Evolutionary conservation across 306 rosid genomes (phyloP).

Genomic region (Cicer arietinum): DNA sequence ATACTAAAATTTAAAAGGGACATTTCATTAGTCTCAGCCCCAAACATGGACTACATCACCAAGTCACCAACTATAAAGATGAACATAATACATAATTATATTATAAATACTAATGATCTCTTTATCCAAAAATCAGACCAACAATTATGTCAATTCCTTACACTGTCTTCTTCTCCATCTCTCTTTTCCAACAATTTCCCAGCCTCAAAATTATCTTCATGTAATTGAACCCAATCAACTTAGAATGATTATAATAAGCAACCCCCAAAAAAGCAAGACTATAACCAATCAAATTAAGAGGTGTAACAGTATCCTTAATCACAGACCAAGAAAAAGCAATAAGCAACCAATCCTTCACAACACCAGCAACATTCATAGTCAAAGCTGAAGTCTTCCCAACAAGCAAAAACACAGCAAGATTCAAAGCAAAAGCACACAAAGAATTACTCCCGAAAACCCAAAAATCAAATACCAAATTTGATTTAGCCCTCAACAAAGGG

Average conservation of each 20-base stretch:
- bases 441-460: constrained; percentile 80
- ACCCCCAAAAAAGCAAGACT: constrained; percentile 90
- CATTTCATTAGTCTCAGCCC: neutral
- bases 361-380: constrained; percentile 99
- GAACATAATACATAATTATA: constrained; percentile 1
- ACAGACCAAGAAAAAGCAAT: constrained; percentile 98
- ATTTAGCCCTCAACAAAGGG: constrained; percentile 72
- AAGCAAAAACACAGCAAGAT: constrained; percentile 83
- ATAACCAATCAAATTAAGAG: constrained; percentile 80
- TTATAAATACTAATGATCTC: neutral
- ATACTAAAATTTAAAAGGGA: neutral
- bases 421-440: constrained; percentile 82
- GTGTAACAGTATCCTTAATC: constrained; percentile 87
- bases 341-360: constrained; percentile 95
- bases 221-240: constrained; percentile 67
- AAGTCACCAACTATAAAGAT: neutral
- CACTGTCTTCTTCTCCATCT: constrained; percentile 53
- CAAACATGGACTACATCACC: neutral
- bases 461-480: constrained; percentile 77
- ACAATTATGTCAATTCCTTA: constrained; percentile 58
- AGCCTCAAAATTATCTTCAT: constrained; percentile 77
- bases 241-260: constrained; percentile 83
- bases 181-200: constrained; percentile 88
- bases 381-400: constrained; percentile 97
- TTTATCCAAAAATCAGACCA: constrained; percentile 34